A percentile compares a stretch with the other conserved stretches of the same genome.
These are phyloP conservation scores for Monosporascus ibericus DNA, from an alignment of 2,329 filamentous ascomycete species.

Conservation along the genomic window DNA sequence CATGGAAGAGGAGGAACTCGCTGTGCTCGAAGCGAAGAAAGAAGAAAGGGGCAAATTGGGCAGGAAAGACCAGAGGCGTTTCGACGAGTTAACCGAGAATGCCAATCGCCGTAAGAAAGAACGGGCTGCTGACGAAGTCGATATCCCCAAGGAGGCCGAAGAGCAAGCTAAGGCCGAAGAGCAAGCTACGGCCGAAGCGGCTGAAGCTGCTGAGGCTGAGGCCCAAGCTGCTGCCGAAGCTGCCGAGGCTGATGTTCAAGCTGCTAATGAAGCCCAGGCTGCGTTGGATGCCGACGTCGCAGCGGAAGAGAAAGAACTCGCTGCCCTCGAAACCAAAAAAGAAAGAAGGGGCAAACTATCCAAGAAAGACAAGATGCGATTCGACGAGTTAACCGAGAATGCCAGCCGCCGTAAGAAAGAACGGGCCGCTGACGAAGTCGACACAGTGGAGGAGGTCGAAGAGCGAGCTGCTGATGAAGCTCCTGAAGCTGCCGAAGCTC, in stretches of 20 bases:
- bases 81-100: slow-evolving; percentile 22
- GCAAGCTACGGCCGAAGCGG: neutral
- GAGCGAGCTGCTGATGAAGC: slow-evolving; percentile 6
- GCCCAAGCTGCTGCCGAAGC: neutral
- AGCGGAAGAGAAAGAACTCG: neutral
- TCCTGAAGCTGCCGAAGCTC: slow-evolving; percentile 6
- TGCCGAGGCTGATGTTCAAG: slow-evolving; percentile 18
- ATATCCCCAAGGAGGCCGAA: slow-evolving; percentile 23
- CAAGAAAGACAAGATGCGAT: slow-evolving; percentile 25
- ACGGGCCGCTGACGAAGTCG: slow-evolving; percentile 30
- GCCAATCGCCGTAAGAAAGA: slow-evolving; percentile 24
- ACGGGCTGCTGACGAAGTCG: slow-evolving; percentile 30
- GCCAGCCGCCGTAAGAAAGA: slow-evolving; percentile 24
- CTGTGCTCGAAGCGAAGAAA: slow-evolving; percentile 18
- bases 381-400: slow-evolving; percentile 22
- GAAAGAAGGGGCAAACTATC: slow-evolving; percentile 31
- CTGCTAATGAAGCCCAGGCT: neutral
- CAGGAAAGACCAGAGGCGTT: slow-evolving; percentile 25
- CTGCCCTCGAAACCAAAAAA: slow-evolving; percentile 18
- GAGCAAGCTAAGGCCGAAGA: neutral
- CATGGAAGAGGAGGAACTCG: neutral
- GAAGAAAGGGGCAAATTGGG: slow-evolving; percentile 31
- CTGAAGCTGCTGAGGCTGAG: slow-evolving; percentile 7
- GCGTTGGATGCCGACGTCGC: slow-evolving; percentile 5
- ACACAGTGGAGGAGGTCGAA: slow-evolving; percentile 21